Evolutionary conservation across 2,329 filamentous ascomycete species (phyloP).

Genomic region (Fusarium nematophilum): DNA sequence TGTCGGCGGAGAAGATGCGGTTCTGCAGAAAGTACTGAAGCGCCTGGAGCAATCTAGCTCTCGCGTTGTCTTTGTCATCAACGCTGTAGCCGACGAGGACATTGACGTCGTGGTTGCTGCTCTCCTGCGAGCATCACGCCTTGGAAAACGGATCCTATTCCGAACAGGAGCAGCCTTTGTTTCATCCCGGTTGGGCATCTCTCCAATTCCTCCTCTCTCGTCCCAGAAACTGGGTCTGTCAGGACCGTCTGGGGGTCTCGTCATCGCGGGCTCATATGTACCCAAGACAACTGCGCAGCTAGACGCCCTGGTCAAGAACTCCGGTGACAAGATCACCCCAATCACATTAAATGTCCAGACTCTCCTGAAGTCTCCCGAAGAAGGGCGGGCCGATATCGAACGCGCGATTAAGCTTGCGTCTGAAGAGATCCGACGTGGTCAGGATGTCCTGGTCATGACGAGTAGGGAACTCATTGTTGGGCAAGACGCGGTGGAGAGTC

Average conservation of each 20-base stretch:
- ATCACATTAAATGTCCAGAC: slow-evolving; percentile 61
- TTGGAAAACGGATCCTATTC: slow-evolving; percentile 50
- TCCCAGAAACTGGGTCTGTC: slow-evolving; percentile 55
- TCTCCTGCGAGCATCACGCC: slow-evolving; percentile 50
- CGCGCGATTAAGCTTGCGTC: slow-evolving; percentile 49
- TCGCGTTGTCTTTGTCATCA: slow-evolving; percentile 59
- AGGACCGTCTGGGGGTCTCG: slow-evolving; percentile 57
- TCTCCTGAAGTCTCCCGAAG: slow-evolving; percentile 53
- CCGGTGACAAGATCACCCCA: slow-evolving; percentile 54
- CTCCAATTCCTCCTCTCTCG: slow-evolving; percentile 60
- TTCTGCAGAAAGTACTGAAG: slow-evolving; percentile 48
- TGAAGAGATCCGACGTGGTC: slow-evolving; percentile 53
- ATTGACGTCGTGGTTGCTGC: slow-evolving; percentile 66
- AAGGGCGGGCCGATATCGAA: slow-evolving; percentile 46
- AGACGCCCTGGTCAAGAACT: slow-evolving; percentile 52
- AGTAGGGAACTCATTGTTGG: slow-evolving; percentile 61
- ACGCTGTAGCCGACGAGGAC: slow-evolving; percentile 63
- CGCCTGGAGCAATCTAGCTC: slow-evolving; percentile 45
- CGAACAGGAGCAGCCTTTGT: slow-evolving; percentile 56
- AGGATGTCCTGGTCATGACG: slow-evolving; percentile 69
- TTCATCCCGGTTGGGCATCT: slow-evolving; percentile 62
- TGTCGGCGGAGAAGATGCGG: slow-evolving; percentile 54
- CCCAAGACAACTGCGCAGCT: slow-evolving; percentile 68
- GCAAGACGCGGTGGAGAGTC: slow-evolving; percentile 58
- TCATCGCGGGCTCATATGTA: slow-evolving; percentile 67